phyloP scores from a whole-genome alignment of 192 early-diverging fungal species.

The Funneliformis mosseae region DNA sequence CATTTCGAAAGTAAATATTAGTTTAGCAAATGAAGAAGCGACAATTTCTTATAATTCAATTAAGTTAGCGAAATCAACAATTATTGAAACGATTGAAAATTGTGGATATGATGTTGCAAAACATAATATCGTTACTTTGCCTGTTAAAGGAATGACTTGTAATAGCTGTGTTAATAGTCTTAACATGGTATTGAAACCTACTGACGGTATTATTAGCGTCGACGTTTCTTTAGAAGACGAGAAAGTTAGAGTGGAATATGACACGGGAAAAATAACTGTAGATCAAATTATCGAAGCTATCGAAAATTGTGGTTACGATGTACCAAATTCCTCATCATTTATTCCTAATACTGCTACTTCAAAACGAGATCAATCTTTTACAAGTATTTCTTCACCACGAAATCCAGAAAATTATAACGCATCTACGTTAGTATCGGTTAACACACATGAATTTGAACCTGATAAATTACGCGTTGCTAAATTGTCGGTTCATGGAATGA shows the following conservation, averaged over 20 bases:
- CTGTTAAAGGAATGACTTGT: conserved; percentile 76
- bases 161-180: conserved; percentile 80
- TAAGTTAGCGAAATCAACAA: conserved; percentile 8
- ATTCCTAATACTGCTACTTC: not conserved
- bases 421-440: not conserved
- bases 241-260: conserved; percentile 57
- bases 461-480: not conserved
- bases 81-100: conserved; percentile 60
- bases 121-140: conserved; percentile 25
- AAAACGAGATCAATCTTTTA: too few relatives aligned
- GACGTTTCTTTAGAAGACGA: conserved; percentile 59
- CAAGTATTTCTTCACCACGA: not conserved
- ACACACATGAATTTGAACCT: not conserved
- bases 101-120: conserved; percentile 59
- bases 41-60: conserved; percentile 32
- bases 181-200: conserved; percentile 53
- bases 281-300: conserved; percentile 59
- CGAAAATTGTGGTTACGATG: conserved; percentile 73
- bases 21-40: conserved; percentile 42
- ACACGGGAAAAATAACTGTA: conserved; percentile 39
- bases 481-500: conserved; percentile 80
- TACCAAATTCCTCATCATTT: conserved; percentile 36
- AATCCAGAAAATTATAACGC: too few relatives aligned
- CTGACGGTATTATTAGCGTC: conserved; percentile 55
- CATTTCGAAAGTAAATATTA: conserved; percentile 30